Evolutionary conservation across 176 grass and related monocot genomes (phyloP), one percentile per base, ranked within the genome.

Genomic region (Tillandsia fasciculata): DNA sequence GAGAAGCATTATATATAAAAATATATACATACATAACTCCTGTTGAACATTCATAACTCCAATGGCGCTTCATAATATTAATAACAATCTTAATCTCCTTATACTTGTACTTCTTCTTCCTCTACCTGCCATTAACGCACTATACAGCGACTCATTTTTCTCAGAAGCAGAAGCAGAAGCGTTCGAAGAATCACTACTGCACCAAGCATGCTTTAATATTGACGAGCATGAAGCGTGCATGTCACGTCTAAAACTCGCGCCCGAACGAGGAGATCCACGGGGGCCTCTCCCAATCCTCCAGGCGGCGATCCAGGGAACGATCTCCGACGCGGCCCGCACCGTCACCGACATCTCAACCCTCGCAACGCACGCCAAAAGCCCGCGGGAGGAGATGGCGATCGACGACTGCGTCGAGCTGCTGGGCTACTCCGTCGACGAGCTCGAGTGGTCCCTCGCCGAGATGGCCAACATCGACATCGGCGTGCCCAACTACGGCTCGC

Each of bases 381-480:
- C 74, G 12, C 73, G 89, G 29, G 89, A 87, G 74, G 89, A 85
- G 81, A 90, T 90, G 79, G 93, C 93, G 0, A 71, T 97, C 26
- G 82, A 76, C 13, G 93, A 97, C 79, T 97, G 93, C 61, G 14
- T 92, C 53, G 93, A 97, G 75, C 89, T 97, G 15, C 81, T 97
- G 3, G 77, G 82, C 0, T 92, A 89, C 81, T 92, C 93, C 15
- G 77, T 87, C 69, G 93, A 96, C 53, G 88, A 92, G 81, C 76
- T 96, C 28, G 82, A 69, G 8, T 96, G 88, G 93, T 76, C 93
- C 18, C 74, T 96, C 2, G 76, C 75, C 33, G 84, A 85, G 79
- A 84, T 87, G 76, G 81, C 77, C 7, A 81, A 80, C 13, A 10
- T 78, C 0, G 81, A 74, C 18, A 50, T 1, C 13, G 77, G 0